Evolutionary conservation across 345 rosid species (phyloP), one percentile per base, ranked within the genome.

Genomic region (Tarenaya hassleriana): DNA sequence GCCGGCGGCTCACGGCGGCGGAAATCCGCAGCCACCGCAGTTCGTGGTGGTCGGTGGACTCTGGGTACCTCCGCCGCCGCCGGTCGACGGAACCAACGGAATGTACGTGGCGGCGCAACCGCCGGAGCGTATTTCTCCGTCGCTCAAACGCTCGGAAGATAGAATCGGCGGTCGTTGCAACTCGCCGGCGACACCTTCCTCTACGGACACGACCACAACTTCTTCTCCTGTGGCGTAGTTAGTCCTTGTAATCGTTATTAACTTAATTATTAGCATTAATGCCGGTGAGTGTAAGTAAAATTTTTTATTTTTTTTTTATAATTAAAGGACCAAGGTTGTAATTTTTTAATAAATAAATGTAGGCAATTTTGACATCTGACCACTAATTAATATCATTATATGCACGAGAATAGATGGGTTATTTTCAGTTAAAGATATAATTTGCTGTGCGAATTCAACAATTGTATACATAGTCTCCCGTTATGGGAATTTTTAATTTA

Each of bases 11-110:
- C 86, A 76, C 47, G 69, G 56, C 46, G 72, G 29, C 34, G 61
- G 34, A 65, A 77, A 61, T 47, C 40, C 75, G 5, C 92, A 76
- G 69, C 73, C 69, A 44, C 95, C 96, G 1, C 98, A 87, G 34
- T 79, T 87, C 41, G 78, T 87, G 55, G 95, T 91, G 65, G 92
- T 91, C 1, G 90, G 96, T 40, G 95, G 96, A 29, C 76, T 91
- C 49, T 91, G 98, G 98, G 77, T 91, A 21, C 84, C 94, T 3
- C 68, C 77, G 1, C 95, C 83, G 7, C 67, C 65, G 53, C 82
- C 1, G 64, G 42, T 79, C 0, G 63, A 61, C 18, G 58, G 8
- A 67, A 42, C 61, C 62, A 60, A 55, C 62, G 69, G 75, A 64
- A 58, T 77, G 11, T 72, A 71, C 47, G 60, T 84, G 13, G 16